phyloP scores from a whole-genome alignment of 345 rosid genomes.

The Litchi chinensis region DNA sequence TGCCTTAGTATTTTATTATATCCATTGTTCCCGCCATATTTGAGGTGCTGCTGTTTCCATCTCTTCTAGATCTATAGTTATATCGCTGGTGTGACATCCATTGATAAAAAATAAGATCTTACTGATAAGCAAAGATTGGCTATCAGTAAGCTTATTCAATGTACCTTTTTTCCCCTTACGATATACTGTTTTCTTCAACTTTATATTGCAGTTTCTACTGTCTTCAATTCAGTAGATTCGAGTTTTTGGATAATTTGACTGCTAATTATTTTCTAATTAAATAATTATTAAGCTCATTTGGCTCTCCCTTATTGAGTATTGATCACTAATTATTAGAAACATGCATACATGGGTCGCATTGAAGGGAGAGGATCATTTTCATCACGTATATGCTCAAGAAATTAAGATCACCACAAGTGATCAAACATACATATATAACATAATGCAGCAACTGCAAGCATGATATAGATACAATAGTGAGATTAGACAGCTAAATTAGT shows the following conservation, averaged over 20 bases:
- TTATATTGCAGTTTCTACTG: not conserved
- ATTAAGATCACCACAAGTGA: not conserved
- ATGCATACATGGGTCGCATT: not conserved
- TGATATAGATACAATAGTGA: no score
- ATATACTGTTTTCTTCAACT: not conserved
- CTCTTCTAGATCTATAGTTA: not conserved
- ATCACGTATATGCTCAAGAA: no score
- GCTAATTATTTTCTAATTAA: no score
- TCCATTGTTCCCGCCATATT: not conserved
- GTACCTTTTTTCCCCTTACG: not conserved
- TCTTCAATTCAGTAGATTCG: not conserved
- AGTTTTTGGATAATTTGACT: not conserved
- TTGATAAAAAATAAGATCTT: not conserved
- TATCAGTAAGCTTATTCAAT: slow-evolving; percentile 2
- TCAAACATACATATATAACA: not conserved
- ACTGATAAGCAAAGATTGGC: not conserved
- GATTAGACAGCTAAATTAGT: no score
- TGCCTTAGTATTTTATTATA: not conserved
- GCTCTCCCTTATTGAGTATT: not conserved
- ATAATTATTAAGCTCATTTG: not conserved
- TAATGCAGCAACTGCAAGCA: no score
- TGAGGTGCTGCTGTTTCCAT: not conserved
- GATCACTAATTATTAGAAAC: not conserved
- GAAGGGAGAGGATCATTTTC: no score
- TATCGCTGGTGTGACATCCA: not conserved